Conservation (phyloP, 352 stramenopile genomes). For the Pythium volutum region DNA sequence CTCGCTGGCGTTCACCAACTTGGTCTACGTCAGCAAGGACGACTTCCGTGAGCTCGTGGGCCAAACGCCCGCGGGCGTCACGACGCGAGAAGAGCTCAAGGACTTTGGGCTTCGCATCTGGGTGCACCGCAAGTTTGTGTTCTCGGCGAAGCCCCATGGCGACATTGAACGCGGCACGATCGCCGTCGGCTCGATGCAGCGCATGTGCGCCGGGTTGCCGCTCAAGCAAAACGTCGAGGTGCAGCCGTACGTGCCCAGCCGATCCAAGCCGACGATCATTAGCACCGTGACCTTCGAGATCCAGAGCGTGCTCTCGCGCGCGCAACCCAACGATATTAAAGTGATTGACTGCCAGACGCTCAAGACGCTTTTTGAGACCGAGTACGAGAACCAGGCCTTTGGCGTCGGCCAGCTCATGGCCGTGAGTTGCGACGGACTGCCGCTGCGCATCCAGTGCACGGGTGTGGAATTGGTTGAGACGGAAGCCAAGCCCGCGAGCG, state of each 20-base stretch:
- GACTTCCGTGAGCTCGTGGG: slow-evolving; percentile 73
- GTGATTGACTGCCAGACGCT: slow-evolving; percentile 73
- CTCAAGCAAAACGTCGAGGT: slow-evolving; percentile 65
- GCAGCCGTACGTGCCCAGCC: slow-evolving; percentile 54
- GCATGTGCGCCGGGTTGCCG: slow-evolving; percentile 69
- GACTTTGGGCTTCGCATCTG: slow-evolving; percentile 77
- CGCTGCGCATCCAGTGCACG: slow-evolving; percentile 63
- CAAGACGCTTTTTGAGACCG: slow-evolving; percentile 62
- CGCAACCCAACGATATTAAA: slow-evolving; percentile 49
- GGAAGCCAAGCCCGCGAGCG: slow-evolving; percentile 21
- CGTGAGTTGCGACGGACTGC: slow-evolving; percentile 56
- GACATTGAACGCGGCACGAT: slow-evolving; percentile 53
- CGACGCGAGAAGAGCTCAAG: slow-evolving; percentile 67
- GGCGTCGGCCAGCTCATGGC: slow-evolving; percentile 69
- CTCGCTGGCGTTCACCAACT: slow-evolving; percentile 81
- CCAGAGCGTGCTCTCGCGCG: slow-evolving; percentile 70
- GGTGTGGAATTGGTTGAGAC: slow-evolving; percentile 52
- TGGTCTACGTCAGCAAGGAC: slow-evolving; percentile 71
- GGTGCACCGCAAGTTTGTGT: slow-evolving; percentile 81
- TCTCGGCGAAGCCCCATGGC: slow-evolving; percentile 73
- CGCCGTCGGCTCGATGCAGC: slow-evolving; percentile 74
- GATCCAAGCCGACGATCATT: slow-evolving; percentile 38
- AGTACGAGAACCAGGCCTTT: slow-evolving; percentile 79
- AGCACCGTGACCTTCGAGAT: slow-evolving; percentile 82
- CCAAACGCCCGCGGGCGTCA: slow-evolving; percentile 54